phyloP scores from a whole-genome alignment of 768 basidiomycete genomes.

The Agrocybe pediades region DNA sequence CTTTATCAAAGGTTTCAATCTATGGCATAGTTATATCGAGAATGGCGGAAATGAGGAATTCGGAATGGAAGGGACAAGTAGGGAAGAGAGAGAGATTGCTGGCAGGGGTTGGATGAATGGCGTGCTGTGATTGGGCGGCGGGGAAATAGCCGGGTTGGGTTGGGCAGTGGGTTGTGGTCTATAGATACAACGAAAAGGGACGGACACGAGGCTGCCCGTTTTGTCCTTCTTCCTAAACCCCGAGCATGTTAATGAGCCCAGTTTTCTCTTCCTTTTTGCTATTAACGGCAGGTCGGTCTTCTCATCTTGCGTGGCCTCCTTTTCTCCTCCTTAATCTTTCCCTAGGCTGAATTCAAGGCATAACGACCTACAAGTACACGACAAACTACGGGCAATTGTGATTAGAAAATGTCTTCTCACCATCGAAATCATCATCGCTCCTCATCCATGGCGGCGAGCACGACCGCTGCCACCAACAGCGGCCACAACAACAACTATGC shows the following conservation, averaged over 20 bases:
- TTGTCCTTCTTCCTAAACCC: conserved; percentile 19
- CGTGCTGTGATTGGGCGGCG: background rate
- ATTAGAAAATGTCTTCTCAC: background rate
- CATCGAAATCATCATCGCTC: background rate
- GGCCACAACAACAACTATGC: conserved; percentile 5
- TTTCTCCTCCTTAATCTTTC: conserved; percentile 17
- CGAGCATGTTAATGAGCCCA: conserved; percentile 19
- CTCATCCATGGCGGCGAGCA: background rate
- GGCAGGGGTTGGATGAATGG: background rate
- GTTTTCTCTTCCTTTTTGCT: conserved; percentile 29
- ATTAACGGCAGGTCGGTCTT: conserved; percentile 31
- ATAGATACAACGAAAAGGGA: conserved; percentile 7
- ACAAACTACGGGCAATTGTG: background rate
- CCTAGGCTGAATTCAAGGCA: conserved; percentile 16
- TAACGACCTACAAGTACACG: background rate
- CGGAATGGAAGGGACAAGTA: background rate
- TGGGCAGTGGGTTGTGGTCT: background rate
- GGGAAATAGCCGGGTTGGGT: background rate
- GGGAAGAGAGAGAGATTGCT: background rate
- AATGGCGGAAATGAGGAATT: background rate
- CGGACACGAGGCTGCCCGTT: conserved; percentile 44
- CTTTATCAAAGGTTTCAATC: background rate
- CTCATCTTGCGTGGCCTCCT: conserved; percentile 28
- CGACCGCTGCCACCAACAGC: background rate
- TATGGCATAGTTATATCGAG: background rate